phyloP scores from a whole-genome alignment of 768 basidiomycete genomes.

The Mycena polygramma region DNA sequence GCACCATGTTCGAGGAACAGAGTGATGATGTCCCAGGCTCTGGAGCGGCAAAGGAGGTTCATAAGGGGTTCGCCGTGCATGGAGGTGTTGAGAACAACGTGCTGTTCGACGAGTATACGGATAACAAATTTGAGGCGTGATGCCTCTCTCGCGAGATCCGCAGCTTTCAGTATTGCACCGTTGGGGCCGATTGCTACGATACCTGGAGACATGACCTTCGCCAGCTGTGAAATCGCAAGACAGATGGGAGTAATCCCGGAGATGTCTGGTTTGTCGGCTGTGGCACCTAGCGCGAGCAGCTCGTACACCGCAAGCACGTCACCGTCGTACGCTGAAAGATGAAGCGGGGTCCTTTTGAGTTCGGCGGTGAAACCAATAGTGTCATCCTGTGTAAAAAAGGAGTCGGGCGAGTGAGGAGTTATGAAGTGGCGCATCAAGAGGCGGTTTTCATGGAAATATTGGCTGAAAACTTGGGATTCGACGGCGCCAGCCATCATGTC shows the following conservation, averaged over 20 bases:
- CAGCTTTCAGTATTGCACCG: background rate
- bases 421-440: conserved; percentile 11
- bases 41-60: conserved; percentile 5
- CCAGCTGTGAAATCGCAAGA: conserved; percentile 15
- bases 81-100: conserved; percentile 7
- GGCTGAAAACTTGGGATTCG: conserved; percentile 7
- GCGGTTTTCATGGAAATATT: background rate
- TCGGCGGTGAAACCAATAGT: background rate
- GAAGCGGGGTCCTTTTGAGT: conserved; percentile 11
- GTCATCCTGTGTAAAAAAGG: background rate
- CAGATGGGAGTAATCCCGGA: conserved; percentile 24
- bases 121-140: conserved; percentile 13
- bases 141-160: background rate
- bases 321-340: conserved; percentile 18
- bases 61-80: conserved; percentile 19
- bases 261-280: conserved; percentile 15
- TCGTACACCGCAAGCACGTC: conserved; percentile 24
- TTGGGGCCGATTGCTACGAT: background rate
- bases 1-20: conserved; percentile 25
- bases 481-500: conserved; percentile 14
- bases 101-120: conserved; percentile 26
- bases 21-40: conserved; percentile 20
- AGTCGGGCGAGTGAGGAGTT: conserved; percentile 6
- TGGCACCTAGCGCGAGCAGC: background rate
- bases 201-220: background rate